Percentiles rank a stretch among this genome's conserved stretches.
Conservation (phyloP, 2,329 filamentous ascomycete species). For the Septoria linicola region DNA sequence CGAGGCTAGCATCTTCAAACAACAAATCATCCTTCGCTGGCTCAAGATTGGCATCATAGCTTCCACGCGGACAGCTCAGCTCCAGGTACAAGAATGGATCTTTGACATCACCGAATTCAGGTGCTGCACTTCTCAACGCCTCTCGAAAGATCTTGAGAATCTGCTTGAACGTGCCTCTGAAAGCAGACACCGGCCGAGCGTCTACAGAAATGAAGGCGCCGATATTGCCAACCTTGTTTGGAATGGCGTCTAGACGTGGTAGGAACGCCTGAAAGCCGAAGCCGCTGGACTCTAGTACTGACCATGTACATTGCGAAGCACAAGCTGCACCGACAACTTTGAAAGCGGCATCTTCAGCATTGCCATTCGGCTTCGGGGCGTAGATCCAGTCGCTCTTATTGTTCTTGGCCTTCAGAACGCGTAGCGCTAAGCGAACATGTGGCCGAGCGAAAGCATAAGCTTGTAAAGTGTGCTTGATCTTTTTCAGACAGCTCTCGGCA, state of each 20-base stretch:
- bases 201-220: constrained; percentile 67
- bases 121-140: constrained; percentile 42
- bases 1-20: constrained; percentile 56
- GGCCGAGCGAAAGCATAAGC: constrained; percentile 67
- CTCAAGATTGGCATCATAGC: constrained; percentile 71
- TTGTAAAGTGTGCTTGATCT: constrained; percentile 60
- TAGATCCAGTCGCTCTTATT: constrained; percentile 61
- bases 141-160: constrained; percentile 56
- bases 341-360: constrained; percentile 58
- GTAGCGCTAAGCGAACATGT: constrained; percentile 60
- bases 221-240: constrained; percentile 41
- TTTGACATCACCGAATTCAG: constrained; percentile 38
- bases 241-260: constrained; percentile 51
- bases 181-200: constrained; percentile 60
- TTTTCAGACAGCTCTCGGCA: constrained; percentile 56
- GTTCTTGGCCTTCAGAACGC: constrained; percentile 54
- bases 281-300: constrained; percentile 37
- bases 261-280: constrained; percentile 60
- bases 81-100: constrained; percentile 64
- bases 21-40: constrained; percentile 70
- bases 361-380: constrained; percentile 53
- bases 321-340: constrained; percentile 61
- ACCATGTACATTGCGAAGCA: constrained; percentile 54
- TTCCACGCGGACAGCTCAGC: constrained; percentile 60
- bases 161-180: constrained; percentile 59